phyloP scores from a whole-genome alignment of 805 yeast species.

The Blastobotrys terrestris region DNA sequence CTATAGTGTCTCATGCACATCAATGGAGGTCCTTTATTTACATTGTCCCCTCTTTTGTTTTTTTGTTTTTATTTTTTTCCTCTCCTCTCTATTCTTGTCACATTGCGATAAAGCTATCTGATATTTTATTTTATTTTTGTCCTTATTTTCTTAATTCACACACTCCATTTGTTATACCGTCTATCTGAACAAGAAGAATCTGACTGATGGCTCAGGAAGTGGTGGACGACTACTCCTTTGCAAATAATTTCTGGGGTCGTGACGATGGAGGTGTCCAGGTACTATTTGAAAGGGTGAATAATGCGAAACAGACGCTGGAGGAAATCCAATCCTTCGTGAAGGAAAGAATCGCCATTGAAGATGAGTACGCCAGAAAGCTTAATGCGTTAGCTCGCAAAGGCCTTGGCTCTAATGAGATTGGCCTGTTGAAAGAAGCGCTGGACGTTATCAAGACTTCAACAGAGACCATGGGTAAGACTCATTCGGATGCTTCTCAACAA shows the following conservation, averaged over 20 bases:
- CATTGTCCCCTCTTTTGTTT: neutral
- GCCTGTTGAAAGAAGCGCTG: conserved; percentile 52
- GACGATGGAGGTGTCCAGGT: conserved; percentile 55
- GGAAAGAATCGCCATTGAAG: conserved; percentile 57
- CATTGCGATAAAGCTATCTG: neutral
- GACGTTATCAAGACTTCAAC: conserved; percentile 57
- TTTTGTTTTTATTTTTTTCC: neutral
- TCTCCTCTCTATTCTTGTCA: neutral
- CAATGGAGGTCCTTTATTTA: conserved; percentile 4
- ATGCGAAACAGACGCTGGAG: conserved; percentile 53
- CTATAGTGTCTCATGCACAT: neutral
- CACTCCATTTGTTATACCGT: neutral
- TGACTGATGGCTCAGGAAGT: neutral
- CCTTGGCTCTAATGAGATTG: conserved; percentile 54
- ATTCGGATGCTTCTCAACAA: conserved; percentile 45
- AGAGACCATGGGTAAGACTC: conserved; percentile 51
- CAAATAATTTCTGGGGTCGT: conserved; percentile 43
- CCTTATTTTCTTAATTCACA: neutral
- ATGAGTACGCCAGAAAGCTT: conserved; percentile 59
- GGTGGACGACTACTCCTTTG: conserved; percentile 20
- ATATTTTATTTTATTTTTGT: neutral
- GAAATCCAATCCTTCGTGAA: conserved; percentile 44
- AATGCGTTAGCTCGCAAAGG: conserved; percentile 43
- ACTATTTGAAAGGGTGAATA: conserved; percentile 50
- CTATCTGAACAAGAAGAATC: neutral